Base-by-base conservation (phyloP, 129 eudicot genomes). In the Smallanthus sonchifolius region DNA sequence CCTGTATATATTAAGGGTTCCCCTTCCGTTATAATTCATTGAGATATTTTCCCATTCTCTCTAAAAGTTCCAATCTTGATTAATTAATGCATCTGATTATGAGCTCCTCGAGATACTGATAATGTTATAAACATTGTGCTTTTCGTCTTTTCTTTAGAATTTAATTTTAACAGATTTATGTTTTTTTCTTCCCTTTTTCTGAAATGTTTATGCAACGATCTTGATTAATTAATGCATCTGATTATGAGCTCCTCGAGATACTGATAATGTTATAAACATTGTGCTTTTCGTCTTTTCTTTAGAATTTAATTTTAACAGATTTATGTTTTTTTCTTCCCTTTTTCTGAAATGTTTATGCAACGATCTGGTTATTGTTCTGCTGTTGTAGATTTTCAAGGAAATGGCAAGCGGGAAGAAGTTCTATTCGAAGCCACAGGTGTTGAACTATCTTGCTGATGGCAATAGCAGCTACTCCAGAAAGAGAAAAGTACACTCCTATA, bases 361-460 rank as follows among this genome's bases (percentile, higher is more conserved):
- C 28, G 16, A 47, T 38, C 57, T 68, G 42, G 44, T 60, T 73
- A 44, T 73, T 47, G 54, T 30, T 60, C 56, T 30, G 69, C 14
- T 17, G 10, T 75, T 40, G 61, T 56, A 87, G 92, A 37, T 73
- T 52, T 87, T 14, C 70, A 67, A 65, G 69, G 85, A 84, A 76
- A 28, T 73, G 28, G 69, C 70, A 57, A 79, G 37, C 65, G 88
- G 85, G 43, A 51, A 61, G 51, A 83, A 78, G 79, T 77, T 82
- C 39, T 87, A 79, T 65, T 84, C 89, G 19, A 87, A 82, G 75
- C 92, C 89, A 30, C 77, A 82, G 60, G 89, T 87, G 66, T 56
- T 45, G 30, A 70, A 63, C 45, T 80, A 84, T 77, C 85, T 87
- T 45, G 56, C 62, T 20, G 76, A 62, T 47, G 70, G 71, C 65